Evolutionary conservation across 345 rosid species (phyloP).

Genomic region (Nasturtium officinale): DNA sequence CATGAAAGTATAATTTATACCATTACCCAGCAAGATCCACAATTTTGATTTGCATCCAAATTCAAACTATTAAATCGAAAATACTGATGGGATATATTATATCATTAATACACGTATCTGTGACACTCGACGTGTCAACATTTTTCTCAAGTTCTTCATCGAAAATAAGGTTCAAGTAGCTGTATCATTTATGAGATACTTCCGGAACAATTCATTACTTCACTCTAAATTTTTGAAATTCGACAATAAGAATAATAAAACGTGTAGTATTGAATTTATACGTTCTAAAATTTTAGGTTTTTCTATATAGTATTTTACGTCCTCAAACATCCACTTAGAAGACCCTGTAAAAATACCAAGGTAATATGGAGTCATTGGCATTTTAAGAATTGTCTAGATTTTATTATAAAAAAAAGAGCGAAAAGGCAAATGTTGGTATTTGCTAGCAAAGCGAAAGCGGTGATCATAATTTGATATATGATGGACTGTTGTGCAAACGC

Average conservation of each 20-base stretch:
- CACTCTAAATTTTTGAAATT: background rate
- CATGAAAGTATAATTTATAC: background rate
- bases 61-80: background rate
- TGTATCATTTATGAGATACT: background rate
- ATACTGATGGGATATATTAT: background rate
- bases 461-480: background rate
- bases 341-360: background rate
- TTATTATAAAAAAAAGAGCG: too few relatives aligned
- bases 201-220: background rate
- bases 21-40: slow-evolving; percentile 26
- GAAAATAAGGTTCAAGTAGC: background rate
- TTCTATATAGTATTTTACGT: background rate
- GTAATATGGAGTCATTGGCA: background rate
- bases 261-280: background rate
- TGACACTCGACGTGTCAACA: background rate
- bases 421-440: background rate
- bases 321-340: background rate
- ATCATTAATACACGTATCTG: background rate
- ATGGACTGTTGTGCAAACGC: background rate
- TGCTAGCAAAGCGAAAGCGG: background rate
- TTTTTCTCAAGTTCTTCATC: background rate
- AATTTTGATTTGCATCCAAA: slow-evolving; percentile 14
- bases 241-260: background rate
- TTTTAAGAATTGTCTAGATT: too few relatives aligned
- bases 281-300: background rate